phyloP scores from a whole-genome alignment of 2,329 filamentous ascomycete genomes.

The Alternaria arborescens region DNA sequence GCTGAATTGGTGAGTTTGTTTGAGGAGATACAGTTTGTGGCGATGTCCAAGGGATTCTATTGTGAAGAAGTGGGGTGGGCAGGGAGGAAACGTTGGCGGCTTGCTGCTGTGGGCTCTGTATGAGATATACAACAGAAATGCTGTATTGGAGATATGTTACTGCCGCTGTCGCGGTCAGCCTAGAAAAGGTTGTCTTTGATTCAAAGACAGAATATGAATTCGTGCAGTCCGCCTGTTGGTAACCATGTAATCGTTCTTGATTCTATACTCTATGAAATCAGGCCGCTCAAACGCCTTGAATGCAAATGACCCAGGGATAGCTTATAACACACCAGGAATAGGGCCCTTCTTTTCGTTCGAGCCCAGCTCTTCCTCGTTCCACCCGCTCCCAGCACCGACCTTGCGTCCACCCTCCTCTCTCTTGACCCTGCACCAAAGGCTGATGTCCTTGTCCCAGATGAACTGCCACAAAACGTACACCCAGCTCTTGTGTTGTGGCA shows the following conservation, averaged over 20 bases:
- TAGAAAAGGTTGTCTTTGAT: too few relatives aligned
- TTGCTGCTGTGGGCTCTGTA: slow-evolving; percentile 6
- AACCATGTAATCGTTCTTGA: neutral
- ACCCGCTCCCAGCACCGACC: slow-evolving; percentile 58
- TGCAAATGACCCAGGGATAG: neutral
- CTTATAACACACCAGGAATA: slow-evolving; percentile 48
- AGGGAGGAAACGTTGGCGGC: slow-evolving; percentile 5
- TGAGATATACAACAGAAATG: neutral
- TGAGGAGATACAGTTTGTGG: neutral
- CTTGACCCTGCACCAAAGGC: slow-evolving; percentile 93
- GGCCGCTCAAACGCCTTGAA: slow-evolving; percentile 9
- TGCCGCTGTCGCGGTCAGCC: too few relatives aligned
- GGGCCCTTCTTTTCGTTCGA: slow-evolving; percentile 58
- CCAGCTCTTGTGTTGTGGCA: slow-evolving; percentile 92
- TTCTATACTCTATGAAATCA: slow-evolving; percentile 7
- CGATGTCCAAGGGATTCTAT: neutral
- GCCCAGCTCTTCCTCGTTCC: slow-evolving; percentile 60
- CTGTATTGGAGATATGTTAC: neutral
- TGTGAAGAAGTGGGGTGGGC: slow-evolving; percentile 1
- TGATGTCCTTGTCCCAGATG: slow-evolving; percentile 87
- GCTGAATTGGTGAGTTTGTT: neutral
- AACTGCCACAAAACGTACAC: slow-evolving; percentile 94
- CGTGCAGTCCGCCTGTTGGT: neutral
- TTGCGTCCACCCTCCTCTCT: slow-evolving; percentile 77
- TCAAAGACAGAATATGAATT: neutral